phyloP scores from a whole-genome alignment of 1,284 basidiomycete species.

The Pseudozyma flocculosa region DNA sequence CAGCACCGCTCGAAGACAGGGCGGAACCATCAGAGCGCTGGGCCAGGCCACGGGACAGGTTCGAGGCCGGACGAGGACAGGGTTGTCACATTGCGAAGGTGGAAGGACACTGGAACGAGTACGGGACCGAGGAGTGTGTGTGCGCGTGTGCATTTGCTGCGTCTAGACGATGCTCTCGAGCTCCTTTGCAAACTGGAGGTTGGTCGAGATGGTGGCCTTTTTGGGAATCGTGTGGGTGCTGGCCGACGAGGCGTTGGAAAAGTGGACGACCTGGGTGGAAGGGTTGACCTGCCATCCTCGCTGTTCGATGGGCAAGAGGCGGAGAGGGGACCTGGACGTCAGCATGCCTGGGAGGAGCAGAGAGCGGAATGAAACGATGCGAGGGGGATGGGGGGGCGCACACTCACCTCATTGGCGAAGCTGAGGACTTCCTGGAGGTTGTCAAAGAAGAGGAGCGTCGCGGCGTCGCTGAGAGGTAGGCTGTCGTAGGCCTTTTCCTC shows the following conservation, averaged over 20 bases:
- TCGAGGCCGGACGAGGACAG: too few species aligned
- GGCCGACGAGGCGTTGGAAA: constrained; percentile 29
- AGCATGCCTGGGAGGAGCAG: too few species aligned
- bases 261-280: constrained; percentile 55
- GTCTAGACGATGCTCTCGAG: constrained; percentile 52
- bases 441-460: constrained; percentile 83
- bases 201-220: constrained; percentile 52
- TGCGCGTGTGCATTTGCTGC: too few species aligned
- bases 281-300: constrained; percentile 59
- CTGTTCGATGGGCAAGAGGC: constrained; percentile 15
- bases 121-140: too few species aligned
- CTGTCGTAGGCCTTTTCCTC: constrained; percentile 86
- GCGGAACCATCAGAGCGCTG: too few species aligned
- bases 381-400: neutral
- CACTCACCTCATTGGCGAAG: constrained; percentile 70
- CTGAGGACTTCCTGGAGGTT: constrained; percentile 71
- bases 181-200: constrained; percentile 55
- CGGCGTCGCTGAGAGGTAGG: constrained; percentile 81
- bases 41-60: too few species aligned
- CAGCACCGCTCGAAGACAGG: too few species aligned
- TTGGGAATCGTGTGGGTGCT: constrained; percentile 39
- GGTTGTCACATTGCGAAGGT: too few species aligned
- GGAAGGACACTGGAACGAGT: too few species aligned
- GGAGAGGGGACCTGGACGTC: neutral
- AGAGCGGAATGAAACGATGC: neutral